Percentiles rank a stretch among this genome's conserved stretches.
phyloP scores from a whole-genome alignment of 148 eudicot species.

The Rhododendron mucronatum region DNA sequence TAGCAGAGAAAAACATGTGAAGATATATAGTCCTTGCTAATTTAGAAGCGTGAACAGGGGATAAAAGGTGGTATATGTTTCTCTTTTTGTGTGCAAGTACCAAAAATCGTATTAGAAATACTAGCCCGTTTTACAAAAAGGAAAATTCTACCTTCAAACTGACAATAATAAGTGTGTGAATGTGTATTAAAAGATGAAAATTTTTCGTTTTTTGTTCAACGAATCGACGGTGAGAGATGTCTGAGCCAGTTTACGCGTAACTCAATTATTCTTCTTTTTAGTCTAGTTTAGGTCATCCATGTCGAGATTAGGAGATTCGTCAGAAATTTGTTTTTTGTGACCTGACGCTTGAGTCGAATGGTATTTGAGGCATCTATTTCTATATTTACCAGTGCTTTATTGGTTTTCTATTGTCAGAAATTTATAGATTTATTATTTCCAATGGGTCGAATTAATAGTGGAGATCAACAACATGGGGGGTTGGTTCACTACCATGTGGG shows the following conservation, averaged over 20 bases:
- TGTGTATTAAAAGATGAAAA: too few species aligned
- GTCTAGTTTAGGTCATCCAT: too few species aligned
- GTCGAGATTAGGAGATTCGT: too few species aligned
- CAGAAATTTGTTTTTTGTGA: too few species aligned
- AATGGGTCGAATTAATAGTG: background rate
- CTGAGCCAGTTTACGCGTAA: too few species aligned
- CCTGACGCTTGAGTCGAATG: too few species aligned
- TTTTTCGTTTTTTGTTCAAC: too few species aligned
- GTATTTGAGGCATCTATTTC: background rate
- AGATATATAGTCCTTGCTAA: background rate
- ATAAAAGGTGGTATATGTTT: background rate
- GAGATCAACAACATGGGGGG: background rate
- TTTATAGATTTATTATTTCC: background rate
- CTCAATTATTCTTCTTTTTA: too few species aligned
- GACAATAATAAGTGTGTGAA: too few species aligned
- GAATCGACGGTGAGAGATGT: too few species aligned
- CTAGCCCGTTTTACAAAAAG: background rate
- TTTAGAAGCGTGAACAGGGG: background rate
- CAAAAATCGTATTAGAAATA: background rate
- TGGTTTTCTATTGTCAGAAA: background rate
- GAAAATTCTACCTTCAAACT: too few species aligned
- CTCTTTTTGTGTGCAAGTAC: background rate
- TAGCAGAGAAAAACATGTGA: background rate
- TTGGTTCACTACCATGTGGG: conserved; percentile 3
- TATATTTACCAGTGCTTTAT: background rate